Conservation (phyloP, 2,329 filamentous ascomycete species). For the Aspergillus sp. region DNA sequence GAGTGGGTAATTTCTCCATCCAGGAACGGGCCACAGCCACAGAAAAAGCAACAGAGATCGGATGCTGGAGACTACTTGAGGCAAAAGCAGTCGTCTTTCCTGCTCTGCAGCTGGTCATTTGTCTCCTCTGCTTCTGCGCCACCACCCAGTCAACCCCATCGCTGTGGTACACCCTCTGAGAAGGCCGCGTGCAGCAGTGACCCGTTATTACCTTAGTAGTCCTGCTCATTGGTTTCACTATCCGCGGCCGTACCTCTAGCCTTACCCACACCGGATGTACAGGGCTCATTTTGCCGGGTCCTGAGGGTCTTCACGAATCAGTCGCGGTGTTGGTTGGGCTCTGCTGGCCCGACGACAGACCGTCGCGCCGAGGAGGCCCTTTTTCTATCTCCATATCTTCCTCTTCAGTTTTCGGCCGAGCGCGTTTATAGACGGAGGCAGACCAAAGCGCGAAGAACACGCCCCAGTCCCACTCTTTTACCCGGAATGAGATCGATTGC, state of each 20-base stretch:
- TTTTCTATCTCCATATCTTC: conserved; percentile 14
- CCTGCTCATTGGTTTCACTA: conserved; percentile 11
- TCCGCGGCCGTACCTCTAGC: conserved; percentile 10
- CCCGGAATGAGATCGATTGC: conserved; percentile 2
- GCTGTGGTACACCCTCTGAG: conserved; percentile 9
- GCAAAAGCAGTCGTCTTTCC: no score
- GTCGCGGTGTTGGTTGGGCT: conserved; percentile 5
- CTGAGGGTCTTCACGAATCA: neutral
- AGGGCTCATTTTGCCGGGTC: conserved; percentile 15
- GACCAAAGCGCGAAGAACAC: neutral
- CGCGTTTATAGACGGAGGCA: conserved; percentile 3
- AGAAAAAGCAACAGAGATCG: neutral
- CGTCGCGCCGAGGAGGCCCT: conserved; percentile 3
- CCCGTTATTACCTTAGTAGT: conserved; percentile 2
- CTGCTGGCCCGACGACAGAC: conserved; percentile 1
- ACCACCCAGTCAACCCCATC: conserved; percentile 1
- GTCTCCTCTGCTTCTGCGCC: neutral
- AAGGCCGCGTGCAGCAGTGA: conserved; percentile 4
- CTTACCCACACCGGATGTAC: conserved; percentile 14
- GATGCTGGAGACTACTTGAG: no score
- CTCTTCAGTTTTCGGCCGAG: conserved; percentile 2
- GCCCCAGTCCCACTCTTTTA: neutral
- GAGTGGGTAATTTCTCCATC: conserved; percentile 11
- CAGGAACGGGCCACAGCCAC: conserved; percentile 9
- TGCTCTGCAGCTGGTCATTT: no score